A percentile compares a stretch with the other conserved stretches of the same genome.
Evolutionary conservation across 495 filamentous ascomycete genomes (phyloP).

Genomic region (Neurospora discreta): DNA sequence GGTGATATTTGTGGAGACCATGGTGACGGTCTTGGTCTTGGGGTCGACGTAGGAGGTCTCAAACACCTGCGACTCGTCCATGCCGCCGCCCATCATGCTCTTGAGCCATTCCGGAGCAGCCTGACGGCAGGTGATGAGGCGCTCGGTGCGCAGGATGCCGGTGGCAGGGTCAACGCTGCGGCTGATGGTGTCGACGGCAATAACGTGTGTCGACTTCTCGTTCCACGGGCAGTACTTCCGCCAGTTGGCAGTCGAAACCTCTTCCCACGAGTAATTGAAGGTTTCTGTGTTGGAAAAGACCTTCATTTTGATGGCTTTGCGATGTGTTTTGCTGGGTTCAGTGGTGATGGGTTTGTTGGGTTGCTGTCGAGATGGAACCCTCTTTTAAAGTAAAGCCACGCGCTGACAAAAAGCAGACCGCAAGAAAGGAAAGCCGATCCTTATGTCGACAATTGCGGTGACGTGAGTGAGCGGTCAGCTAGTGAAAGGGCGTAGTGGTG

Average conservation of each 20-base stretch:
- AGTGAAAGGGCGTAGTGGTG: background rate
- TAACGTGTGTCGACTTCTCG: constrained; percentile 83
- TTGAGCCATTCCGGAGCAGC: constrained; percentile 78
- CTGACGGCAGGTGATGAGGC: constrained; percentile 91
- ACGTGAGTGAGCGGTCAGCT: background rate
- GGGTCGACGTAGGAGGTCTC: constrained; percentile 94
- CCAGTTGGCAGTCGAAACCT: constrained; percentile 99
- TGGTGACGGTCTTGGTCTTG: constrained; percentile 68
- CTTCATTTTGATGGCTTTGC: constrained; percentile 54
- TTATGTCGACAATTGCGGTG: background rate
- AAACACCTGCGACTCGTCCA: constrained; percentile 72
- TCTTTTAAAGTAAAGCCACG: background rate
- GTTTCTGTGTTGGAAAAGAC: constrained; percentile 80
- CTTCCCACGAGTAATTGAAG: constrained; percentile 96
- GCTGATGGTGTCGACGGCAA: constrained; percentile 85
- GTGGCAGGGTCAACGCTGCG: constrained; percentile 69
- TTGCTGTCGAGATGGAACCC: background rate
- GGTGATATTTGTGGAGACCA: constrained; percentile 87
- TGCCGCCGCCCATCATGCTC: constrained; percentile 54
- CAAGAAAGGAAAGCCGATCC: background rate
- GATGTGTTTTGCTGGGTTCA: background rate
- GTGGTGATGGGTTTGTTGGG: background rate
- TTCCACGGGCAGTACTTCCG: constrained; percentile 98
- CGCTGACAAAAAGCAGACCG: constrained; percentile 1
- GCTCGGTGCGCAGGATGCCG: constrained; percentile 89